phyloP scores from a whole-genome alignment of 1,139 yeast genomes.

The Yamadazyma sp. region DNA sequence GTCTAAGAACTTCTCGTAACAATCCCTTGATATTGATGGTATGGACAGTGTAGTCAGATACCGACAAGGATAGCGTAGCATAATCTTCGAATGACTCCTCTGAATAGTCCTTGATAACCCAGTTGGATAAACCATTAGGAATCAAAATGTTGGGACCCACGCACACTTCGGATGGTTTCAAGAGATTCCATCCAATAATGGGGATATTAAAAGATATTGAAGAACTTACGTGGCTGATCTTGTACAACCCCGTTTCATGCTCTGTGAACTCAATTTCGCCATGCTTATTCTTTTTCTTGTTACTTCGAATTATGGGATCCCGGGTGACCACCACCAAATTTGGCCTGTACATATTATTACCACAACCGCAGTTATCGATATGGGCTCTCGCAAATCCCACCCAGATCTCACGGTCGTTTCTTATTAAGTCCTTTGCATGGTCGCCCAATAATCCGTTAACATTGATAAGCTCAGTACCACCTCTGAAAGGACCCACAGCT shows the following conservation, averaged over 20 bases:
- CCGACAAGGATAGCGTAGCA: constrained; percentile 30
- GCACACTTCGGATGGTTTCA: constrained; percentile 27
- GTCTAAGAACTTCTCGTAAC: constrained; percentile 21
- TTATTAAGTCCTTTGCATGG: constrained; percentile 10
- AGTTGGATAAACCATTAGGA: constrained; percentile 39
- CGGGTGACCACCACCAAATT: constrained; percentile 28
- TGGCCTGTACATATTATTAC: constrained; percentile 36
- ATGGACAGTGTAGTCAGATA: constrained; percentile 36
- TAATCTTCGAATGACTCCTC: constrained; percentile 22
- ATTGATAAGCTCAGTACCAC: constrained; percentile 38
- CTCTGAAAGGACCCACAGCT: constrained; percentile 35
- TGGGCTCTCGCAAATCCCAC: constrained; percentile 41
- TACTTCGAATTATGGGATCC: constrained; percentile 12
- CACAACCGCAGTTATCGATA: constrained; percentile 36
- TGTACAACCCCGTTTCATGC: constrained; percentile 16
- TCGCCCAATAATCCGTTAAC: constrained; percentile 21
- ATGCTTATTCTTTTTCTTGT: constrained; percentile 9
- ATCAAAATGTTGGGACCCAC: constrained; percentile 32
- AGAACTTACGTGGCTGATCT: constrained; percentile 32
- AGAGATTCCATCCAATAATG: constrained; percentile 30
- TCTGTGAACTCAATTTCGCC: constrained; percentile 11
- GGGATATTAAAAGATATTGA: constrained; percentile 36
- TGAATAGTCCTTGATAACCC: constrained; percentile 19
- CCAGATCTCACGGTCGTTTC: constrained; percentile 28
- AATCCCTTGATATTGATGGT: constrained; percentile 32